These are phyloP conservation scores for Gorgonomyces haynaldii DNA, from an alignment of 192 early-diverging fungal genomes.

Conservation along the genomic window DNA sequence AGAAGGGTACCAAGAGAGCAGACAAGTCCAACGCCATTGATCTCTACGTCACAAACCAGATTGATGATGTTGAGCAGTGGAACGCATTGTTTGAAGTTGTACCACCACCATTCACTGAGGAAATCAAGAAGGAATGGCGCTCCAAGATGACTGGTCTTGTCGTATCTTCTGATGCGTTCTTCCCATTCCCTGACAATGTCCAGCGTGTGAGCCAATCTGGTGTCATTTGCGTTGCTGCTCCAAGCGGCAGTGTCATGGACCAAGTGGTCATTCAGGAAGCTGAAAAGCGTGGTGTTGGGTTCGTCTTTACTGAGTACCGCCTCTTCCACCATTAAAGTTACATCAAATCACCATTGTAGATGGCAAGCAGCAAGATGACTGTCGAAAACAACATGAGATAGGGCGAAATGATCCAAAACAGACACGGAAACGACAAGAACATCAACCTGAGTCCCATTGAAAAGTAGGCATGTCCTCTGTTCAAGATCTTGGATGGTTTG, in stretches of 20 bases:
- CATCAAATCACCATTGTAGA: too few relatives aligned
- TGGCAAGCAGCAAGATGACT: too few relatives aligned
- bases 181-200: constrained; percentile 97
- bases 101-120: constrained; percentile 65
- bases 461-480: too few relatives aligned
- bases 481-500: too few relatives aligned
- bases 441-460: too few relatives aligned
- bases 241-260: constrained; percentile 86
- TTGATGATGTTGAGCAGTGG: constrained; percentile 71
- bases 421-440: too few relatives aligned
- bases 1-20: constrained; percentile 77
- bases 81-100: constrained; percentile 66
- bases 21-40: constrained; percentile 98
- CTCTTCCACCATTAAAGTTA: constrained; percentile 88
- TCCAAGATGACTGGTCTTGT: constrained; percentile 59
- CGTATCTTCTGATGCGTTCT: constrained; percentile 95
- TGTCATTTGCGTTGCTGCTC: constrained; percentile 80
- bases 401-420: too few relatives aligned
- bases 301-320: constrained; percentile 78
- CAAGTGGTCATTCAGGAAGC: constrained; percentile 67
- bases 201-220: constrained; percentile 74
- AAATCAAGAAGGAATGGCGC: constrained; percentile 71
- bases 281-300: constrained; percentile 67
- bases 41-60: constrained; percentile 81
- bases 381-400: too few relatives aligned